Conservation (phyloP, 805 yeast genomes). For the Wickerhamiella sorbophila region DNA sequence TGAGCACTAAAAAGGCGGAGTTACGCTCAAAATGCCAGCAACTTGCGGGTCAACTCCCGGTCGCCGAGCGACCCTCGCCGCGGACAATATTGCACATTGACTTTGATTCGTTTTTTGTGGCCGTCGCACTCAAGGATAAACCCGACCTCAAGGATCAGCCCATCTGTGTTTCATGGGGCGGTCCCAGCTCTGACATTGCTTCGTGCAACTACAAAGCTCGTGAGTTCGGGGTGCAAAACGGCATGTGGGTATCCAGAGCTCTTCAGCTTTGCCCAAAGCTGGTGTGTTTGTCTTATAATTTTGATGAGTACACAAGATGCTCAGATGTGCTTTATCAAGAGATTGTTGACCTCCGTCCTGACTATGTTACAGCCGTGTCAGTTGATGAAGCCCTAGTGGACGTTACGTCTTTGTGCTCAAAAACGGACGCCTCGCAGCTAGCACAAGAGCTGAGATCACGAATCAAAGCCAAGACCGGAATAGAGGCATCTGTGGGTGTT, state of each 20-base stretch:
- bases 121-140: slow-evolving; percentile 53
- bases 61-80: slow-evolving; percentile 1
- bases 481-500: slow-evolving; percentile 72
- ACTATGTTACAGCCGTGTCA: slow-evolving; percentile 60
- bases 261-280: slow-evolving; percentile 50
- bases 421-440: slow-evolving; percentile 16
- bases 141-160: slow-evolving; percentile 46
- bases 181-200: slow-evolving; percentile 57
- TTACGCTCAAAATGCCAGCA: slow-evolving; percentile 46
- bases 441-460: slow-evolving; percentile 19
- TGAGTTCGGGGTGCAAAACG: slow-evolving; percentile 61
- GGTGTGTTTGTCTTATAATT: slow-evolving; percentile 53
- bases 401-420: slow-evolving; percentile 27
- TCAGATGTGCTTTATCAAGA: slow-evolving; percentile 53
- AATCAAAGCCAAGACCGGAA: slow-evolving; percentile 34
- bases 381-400: slow-evolving; percentile 86
- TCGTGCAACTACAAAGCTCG: slow-evolving; percentile 87
- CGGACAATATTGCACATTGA: slow-evolving; percentile 60
- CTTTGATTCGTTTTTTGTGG: slow-evolving; percentile 87
- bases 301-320: slow-evolving; percentile 50
- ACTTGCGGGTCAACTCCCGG: slow-evolving; percentile 3
- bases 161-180: slow-evolving; percentile 43
- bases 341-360: slow-evolving; percentile 32
- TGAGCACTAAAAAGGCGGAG: slow-evolving; percentile 75
- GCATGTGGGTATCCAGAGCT: slow-evolving; percentile 79